Evolutionary conservation across 768 basidiomycete species (phyloP), one percentile per base, ranked within the genome.

Genomic region (Myochromella boudieri): DNA sequence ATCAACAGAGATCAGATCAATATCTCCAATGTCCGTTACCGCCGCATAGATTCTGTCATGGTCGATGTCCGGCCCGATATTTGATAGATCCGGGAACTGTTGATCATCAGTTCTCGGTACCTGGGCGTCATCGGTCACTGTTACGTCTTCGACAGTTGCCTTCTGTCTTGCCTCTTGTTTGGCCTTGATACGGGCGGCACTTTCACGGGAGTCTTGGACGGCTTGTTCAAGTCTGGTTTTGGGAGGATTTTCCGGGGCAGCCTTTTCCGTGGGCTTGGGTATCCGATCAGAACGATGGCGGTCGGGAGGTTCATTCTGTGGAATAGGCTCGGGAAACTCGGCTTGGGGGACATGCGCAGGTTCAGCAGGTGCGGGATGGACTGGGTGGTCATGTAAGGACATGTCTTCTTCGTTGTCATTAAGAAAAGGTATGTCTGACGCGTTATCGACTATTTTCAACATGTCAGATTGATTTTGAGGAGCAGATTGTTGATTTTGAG

Each of bases 131-230:
- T 21, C 12, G 7, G 14, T 21, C 4, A 25, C 18, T 3, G 4
- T 5, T 24, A 14, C 39, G 20, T 18, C 24, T 12, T 26, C 25
- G n/a, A 25, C 22, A 2, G 10, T 7, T 10, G 18, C 15, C 15
- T 5, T n/a, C 2, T 18, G 27, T n/a, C 27, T 5, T 33, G 40
- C 42, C 10, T 18, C 18, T 22, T 42, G 36, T 2, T 18, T 20
- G 3, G n/a, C 46, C 32, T 49, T 44, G 7, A 51, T n/a, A 8
- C 34, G 37, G 21, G 27, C 41, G 17, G 22, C 49, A 6, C 33
- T 28, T 6, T 15, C 49, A 2, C n/a, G 15, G 18, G 45, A 40
- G 14, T 51, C 46, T 18, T 44, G 21, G 10, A 50, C 33, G 6
- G 45, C 46, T 8, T 18, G 25, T 24, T 47, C 37, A 3, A 41